Evolutionary conservation across 805 yeast species (phyloP).

Genomic region (Starmerella apis): DNA sequence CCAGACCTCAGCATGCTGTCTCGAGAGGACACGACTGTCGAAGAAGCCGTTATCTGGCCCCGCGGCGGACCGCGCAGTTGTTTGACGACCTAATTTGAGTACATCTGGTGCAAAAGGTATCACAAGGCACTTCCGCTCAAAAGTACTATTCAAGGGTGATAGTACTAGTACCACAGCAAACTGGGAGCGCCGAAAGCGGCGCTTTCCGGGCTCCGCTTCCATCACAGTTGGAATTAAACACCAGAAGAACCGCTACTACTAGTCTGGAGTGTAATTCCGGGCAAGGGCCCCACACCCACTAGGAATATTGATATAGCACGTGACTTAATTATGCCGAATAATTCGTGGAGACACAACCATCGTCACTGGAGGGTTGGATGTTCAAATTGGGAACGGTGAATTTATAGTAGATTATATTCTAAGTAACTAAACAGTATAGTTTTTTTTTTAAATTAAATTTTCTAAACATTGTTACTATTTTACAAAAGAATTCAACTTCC

Average conservation of each 20-base stretch:
- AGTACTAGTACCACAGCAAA: conserved; percentile 48
- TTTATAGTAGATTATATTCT: too few relatives aligned
- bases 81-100: conserved; percentile 81
- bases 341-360: too few relatives aligned
- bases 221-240: neutral
- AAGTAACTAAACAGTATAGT: too few relatives aligned
- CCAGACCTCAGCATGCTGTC: conserved; percentile 89
- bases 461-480: too few relatives aligned
- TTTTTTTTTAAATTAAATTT: too few relatives aligned
- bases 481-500: too few relatives aligned
- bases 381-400: neutral
- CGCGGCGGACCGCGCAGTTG: conserved; percentile 42
- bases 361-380: neutral
- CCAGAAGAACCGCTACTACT: too few relatives aligned
- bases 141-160: conserved; percentile 68
- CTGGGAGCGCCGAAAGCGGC: conserved; percentile 28
- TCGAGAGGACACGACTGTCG: conserved; percentile 81
- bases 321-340: too few relatives aligned
- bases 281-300: too few relatives aligned
- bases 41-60: conserved; percentile 76
- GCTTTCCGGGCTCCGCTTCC: conserved; percentile 11
- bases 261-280: neutral
- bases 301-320: too few relatives aligned
- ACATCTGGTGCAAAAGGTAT: conserved; percentile 78
- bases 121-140: conserved; percentile 63